A percentile compares a stretch with the other conserved stretches of the same genome.
phyloP scores from a whole-genome alignment of 2,329 filamentous ascomycete species.

The Colletotrichum plurivorum region DNA sequence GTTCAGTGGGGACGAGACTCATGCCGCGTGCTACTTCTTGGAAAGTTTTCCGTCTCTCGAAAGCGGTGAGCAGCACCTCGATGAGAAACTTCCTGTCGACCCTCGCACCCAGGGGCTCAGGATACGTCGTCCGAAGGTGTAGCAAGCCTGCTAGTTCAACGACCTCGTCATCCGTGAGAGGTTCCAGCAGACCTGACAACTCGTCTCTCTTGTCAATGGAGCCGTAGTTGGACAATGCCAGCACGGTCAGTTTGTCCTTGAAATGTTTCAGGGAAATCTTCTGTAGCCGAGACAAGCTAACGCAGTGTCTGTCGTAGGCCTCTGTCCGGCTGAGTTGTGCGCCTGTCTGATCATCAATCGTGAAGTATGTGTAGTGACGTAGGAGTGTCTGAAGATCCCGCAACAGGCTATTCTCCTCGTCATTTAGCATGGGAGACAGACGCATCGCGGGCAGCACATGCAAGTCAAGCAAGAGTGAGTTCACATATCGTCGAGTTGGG shows the following conservation, averaged over 20 bases:
- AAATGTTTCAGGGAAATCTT: constrained; percentile 84
- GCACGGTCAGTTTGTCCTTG: constrained; percentile 89
- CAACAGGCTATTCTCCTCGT: constrained; percentile 81
- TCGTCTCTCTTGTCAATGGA: constrained; percentile 87
- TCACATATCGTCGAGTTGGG: constrained; percentile 93
- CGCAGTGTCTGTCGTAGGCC: constrained; percentile 85
- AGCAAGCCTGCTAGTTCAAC: constrained; percentile 77
- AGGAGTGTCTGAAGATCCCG: constrained; percentile 87
- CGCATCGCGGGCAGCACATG: constrained; percentile 84
- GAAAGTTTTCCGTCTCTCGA: constrained; percentile 85
- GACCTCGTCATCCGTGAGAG: constrained; percentile 82
- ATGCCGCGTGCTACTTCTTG: constrained; percentile 82
- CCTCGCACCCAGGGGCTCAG: constrained; percentile 75
- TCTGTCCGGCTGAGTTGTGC: constrained; percentile 79
- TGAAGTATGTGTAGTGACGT: constrained; percentile 88
- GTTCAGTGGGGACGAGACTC: constrained; percentile 87
- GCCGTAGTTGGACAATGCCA: constrained; percentile 93
- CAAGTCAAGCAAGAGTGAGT: constrained; percentile 87
- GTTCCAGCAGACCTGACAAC: constrained; percentile 80
- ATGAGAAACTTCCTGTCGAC: constrained; percentile 75
- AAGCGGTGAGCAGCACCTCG: constrained; percentile 81
- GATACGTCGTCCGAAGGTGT: constrained; percentile 87
- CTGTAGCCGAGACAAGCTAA: constrained; percentile 83
- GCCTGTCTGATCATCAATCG: constrained; percentile 92
- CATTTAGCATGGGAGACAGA: constrained; percentile 83